These are phyloP conservation scores for Wickerhamomyces chaumierensis DNA, from an alignment of 805 yeast species.

Conservation along the genomic window DNA sequence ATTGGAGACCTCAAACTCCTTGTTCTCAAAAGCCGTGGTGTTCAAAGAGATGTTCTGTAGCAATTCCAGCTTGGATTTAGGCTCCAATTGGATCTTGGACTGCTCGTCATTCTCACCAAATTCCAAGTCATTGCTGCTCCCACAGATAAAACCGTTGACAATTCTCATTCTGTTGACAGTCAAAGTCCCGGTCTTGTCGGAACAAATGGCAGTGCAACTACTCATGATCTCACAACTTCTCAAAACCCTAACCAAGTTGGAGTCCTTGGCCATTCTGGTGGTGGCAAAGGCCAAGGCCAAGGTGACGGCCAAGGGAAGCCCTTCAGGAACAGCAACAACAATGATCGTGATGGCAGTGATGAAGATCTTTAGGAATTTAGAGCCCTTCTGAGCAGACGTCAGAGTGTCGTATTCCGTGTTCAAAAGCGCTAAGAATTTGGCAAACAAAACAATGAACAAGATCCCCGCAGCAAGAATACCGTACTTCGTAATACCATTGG, in stretches of 20 bases:
- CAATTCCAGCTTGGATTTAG: conserved; percentile 15
- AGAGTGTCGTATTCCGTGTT: conserved; percentile 36
- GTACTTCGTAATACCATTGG: conserved; percentile 91
- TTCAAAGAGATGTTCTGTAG: conserved; percentile 59
- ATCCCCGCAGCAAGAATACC: conserved; percentile 79
- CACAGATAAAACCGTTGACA: conserved; percentile 64
- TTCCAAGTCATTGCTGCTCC: conserved; percentile 16
- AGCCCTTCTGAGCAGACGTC: conserved; percentile 67
- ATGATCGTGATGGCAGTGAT: conserved; percentile 87
- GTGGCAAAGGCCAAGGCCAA: conserved; percentile 96
- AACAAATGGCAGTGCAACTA: conserved; percentile 92
- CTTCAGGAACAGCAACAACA: conserved; percentile 99
- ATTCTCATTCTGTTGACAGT: conserved; percentile 92
- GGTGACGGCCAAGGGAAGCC: conserved; percentile 94
- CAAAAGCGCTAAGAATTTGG: conserved; percentile 58
- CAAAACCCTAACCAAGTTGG: conserved; percentile 87
- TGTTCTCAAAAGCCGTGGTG: conserved; percentile 83
- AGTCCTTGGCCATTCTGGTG: conserved; percentile 94
- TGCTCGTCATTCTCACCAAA: conserved; percentile 36
- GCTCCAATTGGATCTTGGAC: conserved; percentile 7
- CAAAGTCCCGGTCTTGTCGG: conserved; percentile 95
- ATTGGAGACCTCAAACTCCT: conserved; percentile 12
- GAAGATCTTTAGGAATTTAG: conserved; percentile 70
- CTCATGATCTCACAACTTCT: conserved; percentile 98
- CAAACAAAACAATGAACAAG: conserved; percentile 70